A percentile compares a stretch with the other conserved stretches of the same genome.
phyloP scores from a whole-genome alignment of 805 yeast species.

The Phaffomyces thermotolerans region DNA sequence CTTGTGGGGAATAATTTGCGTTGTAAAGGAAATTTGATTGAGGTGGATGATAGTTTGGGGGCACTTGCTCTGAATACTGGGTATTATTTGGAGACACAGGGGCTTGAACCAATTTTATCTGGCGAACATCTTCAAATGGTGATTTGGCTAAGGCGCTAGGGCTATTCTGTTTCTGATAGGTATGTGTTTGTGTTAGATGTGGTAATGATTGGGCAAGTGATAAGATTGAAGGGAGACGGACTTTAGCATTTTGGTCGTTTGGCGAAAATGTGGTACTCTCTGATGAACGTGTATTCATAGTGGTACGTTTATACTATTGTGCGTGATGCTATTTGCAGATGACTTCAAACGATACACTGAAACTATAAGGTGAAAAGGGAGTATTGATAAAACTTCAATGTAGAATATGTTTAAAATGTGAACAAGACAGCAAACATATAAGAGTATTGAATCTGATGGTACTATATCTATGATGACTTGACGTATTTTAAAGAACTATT shows the following conservation, averaged over 20 bases:
- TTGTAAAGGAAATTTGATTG: background rate
- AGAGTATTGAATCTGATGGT: no score
- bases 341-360: background rate
- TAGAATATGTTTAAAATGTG: background rate
- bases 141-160: background rate
- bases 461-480: no score
- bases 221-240: conserved; percentile 6
- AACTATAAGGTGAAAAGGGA: background rate
- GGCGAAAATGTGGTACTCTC: background rate
- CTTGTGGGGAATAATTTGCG: background rate
- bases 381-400: background rate
- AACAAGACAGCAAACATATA: no score
- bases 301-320: background rate
- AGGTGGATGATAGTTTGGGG: background rate
- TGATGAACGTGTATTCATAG: no score
- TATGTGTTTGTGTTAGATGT: background rate
- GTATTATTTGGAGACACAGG: background rate
- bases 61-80: background rate
- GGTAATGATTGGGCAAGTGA: conserved; percentile 3
- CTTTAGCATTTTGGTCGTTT: background rate
- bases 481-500: no score
- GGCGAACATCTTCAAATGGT: conserved; percentile 1
- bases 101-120: background rate
- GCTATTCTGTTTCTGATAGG: background rate
- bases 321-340: background rate